A percentile compares a stretch with the other conserved stretches of the same genome.
Conservation (phyloP, 768 basidiomycete genomes). For the Kwoniella pini region DNA sequence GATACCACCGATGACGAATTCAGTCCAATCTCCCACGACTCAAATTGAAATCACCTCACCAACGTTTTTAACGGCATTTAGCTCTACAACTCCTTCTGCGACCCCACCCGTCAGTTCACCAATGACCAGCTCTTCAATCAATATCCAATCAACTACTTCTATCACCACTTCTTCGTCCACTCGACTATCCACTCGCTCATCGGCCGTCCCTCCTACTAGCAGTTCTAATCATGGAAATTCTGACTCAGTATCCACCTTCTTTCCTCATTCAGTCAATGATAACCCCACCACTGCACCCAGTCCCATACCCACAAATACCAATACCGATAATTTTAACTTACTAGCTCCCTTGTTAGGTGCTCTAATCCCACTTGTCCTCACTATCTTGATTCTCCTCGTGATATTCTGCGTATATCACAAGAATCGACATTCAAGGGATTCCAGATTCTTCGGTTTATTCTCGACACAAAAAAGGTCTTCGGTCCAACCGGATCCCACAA, state of each 20-base stretch:
- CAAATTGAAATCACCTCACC: not conserved
- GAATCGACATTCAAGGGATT: constrained; percentile 13
- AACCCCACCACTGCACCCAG: not conserved
- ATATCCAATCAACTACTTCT: too few species aligned
- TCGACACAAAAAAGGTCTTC: not conserved
- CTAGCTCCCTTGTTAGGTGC: constrained; percentile 9
- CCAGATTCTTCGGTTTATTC: constrained; percentile 3
- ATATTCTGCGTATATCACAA: constrained; percentile 9
- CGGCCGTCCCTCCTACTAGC: too few species aligned
- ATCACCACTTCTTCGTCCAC: too few species aligned
- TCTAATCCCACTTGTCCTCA: constrained; percentile 6
- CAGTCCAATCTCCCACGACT: too few species aligned
- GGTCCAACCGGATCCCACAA: not conserved
- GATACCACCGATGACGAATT: not conserved
- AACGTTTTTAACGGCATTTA: not conserved
- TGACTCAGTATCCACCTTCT: not conserved
- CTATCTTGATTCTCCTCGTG: constrained; percentile 9
- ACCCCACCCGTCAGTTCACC: not conserved
- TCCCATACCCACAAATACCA: not conserved
- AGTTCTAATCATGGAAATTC: too few species aligned
- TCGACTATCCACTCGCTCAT: too few species aligned
- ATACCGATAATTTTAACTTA: not conserved
- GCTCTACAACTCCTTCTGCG: not conserved
- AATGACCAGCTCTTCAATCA: not conserved
- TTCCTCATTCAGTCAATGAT: not conserved